Evolutionary conservation across 169 alveolate genomes (phyloP), one percentile per base, ranked within the genome.

Genomic region (Eimeria brunetti): DNA sequence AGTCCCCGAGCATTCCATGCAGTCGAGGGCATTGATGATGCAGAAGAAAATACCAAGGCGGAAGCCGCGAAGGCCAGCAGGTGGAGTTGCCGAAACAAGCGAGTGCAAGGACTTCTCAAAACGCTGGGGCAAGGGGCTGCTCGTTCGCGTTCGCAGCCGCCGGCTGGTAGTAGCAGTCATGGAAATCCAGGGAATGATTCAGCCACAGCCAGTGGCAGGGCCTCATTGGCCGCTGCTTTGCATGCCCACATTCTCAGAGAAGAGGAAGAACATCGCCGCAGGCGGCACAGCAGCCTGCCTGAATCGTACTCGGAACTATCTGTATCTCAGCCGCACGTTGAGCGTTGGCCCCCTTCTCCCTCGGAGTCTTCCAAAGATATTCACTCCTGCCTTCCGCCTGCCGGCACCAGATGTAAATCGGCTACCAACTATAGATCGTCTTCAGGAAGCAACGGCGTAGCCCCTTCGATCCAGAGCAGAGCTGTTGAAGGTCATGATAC

Each of bases 201-300:
- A 36, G 67, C 44, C 24, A 24, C 67, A 38, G 33, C 33, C 6
- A 60, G 8, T 24, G 64, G 11, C 8, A 56, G 49, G 5, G 24
- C 64, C 41, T 36, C 60, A 11, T 24, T 38, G 1, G 81, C 92
- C 8, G 92, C 78, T 62, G 92, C 92, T 44, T n/a, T 85, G 64
- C 92, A 56, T 22, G 92, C 92, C 33, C 80, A 58, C 80, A 62
- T 85, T 24, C 64, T 60, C 62, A 33, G 53, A 30, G 92, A 56
- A 85, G 92, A 85, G 80, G 81, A 85, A 18, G 92, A 85, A 44
- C 92, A 85, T n/a, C 92, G 92, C 22, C 92, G 92, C n/a, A 85
- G 92, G 81, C 92, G 81, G 60, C 80, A 85, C 33, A 85, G 92
- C 92, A 56, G 51, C 92, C 33, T 85, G 60, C 49, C 33, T 22